Evolutionary conservation across 2,329 filamentous ascomycete genomes (phyloP), one percentile per base, ranked within the genome.

Genomic region (Myriosclerotinia duriaeana): DNA sequence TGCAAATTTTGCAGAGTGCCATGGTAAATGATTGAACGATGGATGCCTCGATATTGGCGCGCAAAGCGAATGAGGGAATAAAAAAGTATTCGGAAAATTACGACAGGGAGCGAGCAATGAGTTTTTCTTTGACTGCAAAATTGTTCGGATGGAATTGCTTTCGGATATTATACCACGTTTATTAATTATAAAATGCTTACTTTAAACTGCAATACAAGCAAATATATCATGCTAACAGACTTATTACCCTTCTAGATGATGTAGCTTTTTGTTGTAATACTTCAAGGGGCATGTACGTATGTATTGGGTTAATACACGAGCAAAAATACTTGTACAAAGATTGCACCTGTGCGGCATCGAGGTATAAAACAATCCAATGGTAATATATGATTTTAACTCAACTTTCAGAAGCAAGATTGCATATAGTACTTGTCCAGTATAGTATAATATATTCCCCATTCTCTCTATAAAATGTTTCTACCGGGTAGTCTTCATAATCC

Each of bases 161-260:
- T 38, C 44, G 26, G 58, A 50, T 61, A 61, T 50, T 50, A 40
- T 38, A 50, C 42, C 34, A 61, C 34, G 36, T 34, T 8, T 50
- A 36, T 38, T 26, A 38, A 50, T 60, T 42, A 50, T 38, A 5
- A 34, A 26, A 26, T 26, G 12, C 7, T 50, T 38, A 12, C 17
- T 50, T 50, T 26, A 26, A 5, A 14, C 8, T 14, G 2, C 44
- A 30, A n/a, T 26, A 22, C 12, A 36, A 22, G 3, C 12, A 22
- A 44, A n/a, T 48, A 26, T 50, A 50, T n/a, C 12, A 36, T 38
- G 30, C 14, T 6, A 26, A 14, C 5, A 14, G 12, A 7, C 6
- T 20, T 38, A 22, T 20, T 38, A 22, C 34, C 14, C 26, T 20
- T 30, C 34, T 12, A 3, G 11, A 34, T 14, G 36, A 20, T 26